phyloP scores from a whole-genome alignment of 2,329 filamentous ascomycete genomes.

The Fusarium pseudoanthophilum region DNA sequence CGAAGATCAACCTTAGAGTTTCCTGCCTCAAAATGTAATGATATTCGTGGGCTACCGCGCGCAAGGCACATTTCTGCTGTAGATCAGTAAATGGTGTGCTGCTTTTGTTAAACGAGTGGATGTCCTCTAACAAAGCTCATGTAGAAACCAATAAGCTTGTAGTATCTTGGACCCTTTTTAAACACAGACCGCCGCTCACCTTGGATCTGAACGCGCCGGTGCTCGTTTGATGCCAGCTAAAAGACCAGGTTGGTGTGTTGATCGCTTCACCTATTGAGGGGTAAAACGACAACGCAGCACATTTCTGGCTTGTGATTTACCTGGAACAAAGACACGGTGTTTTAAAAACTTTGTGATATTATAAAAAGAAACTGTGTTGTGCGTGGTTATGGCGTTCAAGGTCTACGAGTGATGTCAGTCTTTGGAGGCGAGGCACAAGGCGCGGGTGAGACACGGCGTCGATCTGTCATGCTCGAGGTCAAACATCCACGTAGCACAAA shows the following conservation, averaged over 20 bases:
- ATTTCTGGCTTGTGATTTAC: not conserved
- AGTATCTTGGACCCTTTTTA: slow-evolving; percentile 20
- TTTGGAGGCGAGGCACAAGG: not conserved
- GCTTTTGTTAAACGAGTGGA: slow-evolving; percentile 24
- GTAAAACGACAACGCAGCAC: slow-evolving; percentile 10
- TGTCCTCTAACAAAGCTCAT: slow-evolving; percentile 1
- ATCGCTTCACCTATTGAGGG: slow-evolving; percentile 31
- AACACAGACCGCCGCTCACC: slow-evolving; percentile 3
- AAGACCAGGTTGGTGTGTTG: slow-evolving; percentile 30
- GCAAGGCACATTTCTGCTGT: slow-evolving; percentile 24
- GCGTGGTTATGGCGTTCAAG: not conserved
- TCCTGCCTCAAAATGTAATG: slow-evolving; percentile 1
- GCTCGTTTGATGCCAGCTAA: slow-evolving; percentile 19
- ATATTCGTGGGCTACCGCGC: not conserved
- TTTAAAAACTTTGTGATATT: not conserved
- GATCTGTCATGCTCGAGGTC: slow-evolving; percentile 22
- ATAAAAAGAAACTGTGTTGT: not conserved
- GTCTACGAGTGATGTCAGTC: slow-evolving; percentile 28
- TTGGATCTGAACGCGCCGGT: slow-evolving; percentile 5
- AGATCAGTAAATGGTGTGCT: slow-evolving; percentile 39
- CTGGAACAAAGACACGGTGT: not conserved
- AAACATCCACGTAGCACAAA: slow-evolving; percentile 7
- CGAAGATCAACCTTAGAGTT: slow-evolving; percentile 6
- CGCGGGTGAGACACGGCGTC: slow-evolving; percentile 13
- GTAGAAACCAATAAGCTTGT: slow-evolving; percentile 12